Evolutionary conservation across 305 asterid genomes (phyloP), one percentile per base, ranked within the genome.

Genomic region (Solanum hybrid): DNA sequence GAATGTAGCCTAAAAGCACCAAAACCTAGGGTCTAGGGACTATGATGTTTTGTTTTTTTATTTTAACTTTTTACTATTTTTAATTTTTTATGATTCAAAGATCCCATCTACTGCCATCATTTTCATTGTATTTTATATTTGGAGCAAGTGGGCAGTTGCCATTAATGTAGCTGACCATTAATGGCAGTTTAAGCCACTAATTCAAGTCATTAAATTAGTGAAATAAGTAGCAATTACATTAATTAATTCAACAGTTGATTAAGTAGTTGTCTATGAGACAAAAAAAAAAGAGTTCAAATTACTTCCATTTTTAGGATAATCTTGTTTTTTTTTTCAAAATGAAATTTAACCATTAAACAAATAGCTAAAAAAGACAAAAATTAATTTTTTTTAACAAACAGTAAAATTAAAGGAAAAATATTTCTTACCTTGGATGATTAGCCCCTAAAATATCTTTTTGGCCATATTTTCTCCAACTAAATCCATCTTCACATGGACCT

Each of bases 401-500:
- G 78, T 32, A 91, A 85, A 35, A 78, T 82, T 31, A 84, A 56
- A 45, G 77, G 78, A 2, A 15, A 4, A 64, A 4, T 85, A 24
- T 31, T 88, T 22, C 91, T 93, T 76, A 95, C 99, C 99, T 96
- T 77, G 98, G 98, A 91, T 93, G 91, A 90, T 19, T 92, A 64
- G 98, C 94, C 79, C 98, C 98, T 89, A 97, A 90, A 82, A 97
- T 96, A 73, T 92, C 96, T 87, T 97, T 97, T 92, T 97, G 99
- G 10, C 99, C 99, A 90, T 95, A 97, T 91, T 97, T 97, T 89
- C 98, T 95, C 99, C 99, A 97, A 87, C 92, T 92, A 73, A 93
- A 91, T 7, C 98, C 99, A 93, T 96, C 98, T 42, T 91, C 94
- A 51, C 89, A 89, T 29, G 91, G 93, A 75, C 94, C 93, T 89